phyloP scores from a whole-genome alignment of 108 stramenopile genomes.

The Pseudonitzschia pungens region DNA sequence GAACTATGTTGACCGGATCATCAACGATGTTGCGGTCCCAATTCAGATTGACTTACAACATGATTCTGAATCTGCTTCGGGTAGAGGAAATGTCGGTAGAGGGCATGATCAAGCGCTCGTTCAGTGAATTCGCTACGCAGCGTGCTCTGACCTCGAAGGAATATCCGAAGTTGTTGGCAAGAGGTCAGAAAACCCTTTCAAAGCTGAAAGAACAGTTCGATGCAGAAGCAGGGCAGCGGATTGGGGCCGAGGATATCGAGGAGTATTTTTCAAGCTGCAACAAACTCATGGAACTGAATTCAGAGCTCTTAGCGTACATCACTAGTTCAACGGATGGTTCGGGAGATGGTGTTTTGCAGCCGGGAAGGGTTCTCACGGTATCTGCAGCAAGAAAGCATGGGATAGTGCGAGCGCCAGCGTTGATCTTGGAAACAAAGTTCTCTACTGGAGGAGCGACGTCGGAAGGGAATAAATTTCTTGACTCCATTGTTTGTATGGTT shows the following conservation, averaged over 20 bases:
- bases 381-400: conserved; percentile 64
- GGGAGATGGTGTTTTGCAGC: conserved; percentile 49
- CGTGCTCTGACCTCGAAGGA: conserved; percentile 90
- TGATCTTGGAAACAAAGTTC: conserved; percentile 43
- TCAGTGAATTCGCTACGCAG: conserved; percentile 93
- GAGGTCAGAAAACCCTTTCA: conserved; percentile 63
- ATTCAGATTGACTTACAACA: conserved; percentile 95
- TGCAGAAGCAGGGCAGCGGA: conserved; percentile 44
- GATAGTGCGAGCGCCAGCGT: conserved; percentile 64
- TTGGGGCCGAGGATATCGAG: conserved; percentile 78
- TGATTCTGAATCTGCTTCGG: conserved; percentile 95
- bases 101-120: conserved; percentile 92
- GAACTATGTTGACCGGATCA: conserved; percentile 91
- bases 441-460: conserved; percentile 26
- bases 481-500: conserved; percentile 58
- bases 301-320: conserved; percentile 49
- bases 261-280: conserved; percentile 56
- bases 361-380: conserved; percentile 67
- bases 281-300: conserved; percentile 45
- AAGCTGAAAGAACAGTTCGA: conserved; percentile 75
- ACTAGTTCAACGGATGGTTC: conserved; percentile 41
- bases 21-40: conserved; percentile 88
- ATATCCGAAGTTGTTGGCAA: conserved; percentile 80
- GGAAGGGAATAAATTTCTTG: background rate
- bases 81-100: conserved; percentile 95